Conservation (phyloP, 441 rosid genomes). For the Omphalea diandra region DNA sequence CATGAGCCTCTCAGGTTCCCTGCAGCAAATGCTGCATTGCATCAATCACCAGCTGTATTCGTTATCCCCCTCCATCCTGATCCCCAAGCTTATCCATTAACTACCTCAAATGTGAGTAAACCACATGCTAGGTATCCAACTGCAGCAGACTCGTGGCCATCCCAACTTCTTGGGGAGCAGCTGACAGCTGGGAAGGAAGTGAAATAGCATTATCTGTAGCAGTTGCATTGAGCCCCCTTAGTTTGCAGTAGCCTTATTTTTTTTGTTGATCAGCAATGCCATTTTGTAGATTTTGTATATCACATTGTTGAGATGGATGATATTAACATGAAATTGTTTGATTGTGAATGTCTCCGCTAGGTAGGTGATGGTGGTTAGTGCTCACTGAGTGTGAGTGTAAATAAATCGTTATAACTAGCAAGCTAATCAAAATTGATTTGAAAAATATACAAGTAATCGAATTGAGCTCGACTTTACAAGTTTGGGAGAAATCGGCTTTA, state of each 20-base stretch:
- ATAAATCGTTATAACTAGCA: no score
- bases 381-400: no score
- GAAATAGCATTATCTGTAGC: constrained; percentile 22
- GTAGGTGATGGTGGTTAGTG: background rate
- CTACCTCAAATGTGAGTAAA: constrained; percentile 56
- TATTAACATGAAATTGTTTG: constrained; percentile 1
- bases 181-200: constrained; percentile 32
- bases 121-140: constrained; percentile 90
- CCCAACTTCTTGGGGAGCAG: constrained; percentile 62
- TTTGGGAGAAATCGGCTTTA: no score
- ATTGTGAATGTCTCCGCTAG: background rate
- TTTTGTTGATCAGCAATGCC: constrained; percentile 7
- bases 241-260: constrained; percentile 17
- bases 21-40: constrained; percentile 36
- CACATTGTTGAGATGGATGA: background rate
- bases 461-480: no score
- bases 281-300: constrained; percentile 7
- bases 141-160: constrained; percentile 74
- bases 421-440: no score
- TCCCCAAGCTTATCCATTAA: constrained; percentile 34
- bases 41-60: constrained; percentile 51
- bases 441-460: no score
- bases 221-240: no score
- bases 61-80: constrained; percentile 63
- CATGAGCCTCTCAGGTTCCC: constrained; percentile 33